These are phyloP conservation scores for Botrytis pseudocinerea DNA, from an alignment of 2,329 filamentous ascomycete species.

Conservation along the genomic window DNA sequence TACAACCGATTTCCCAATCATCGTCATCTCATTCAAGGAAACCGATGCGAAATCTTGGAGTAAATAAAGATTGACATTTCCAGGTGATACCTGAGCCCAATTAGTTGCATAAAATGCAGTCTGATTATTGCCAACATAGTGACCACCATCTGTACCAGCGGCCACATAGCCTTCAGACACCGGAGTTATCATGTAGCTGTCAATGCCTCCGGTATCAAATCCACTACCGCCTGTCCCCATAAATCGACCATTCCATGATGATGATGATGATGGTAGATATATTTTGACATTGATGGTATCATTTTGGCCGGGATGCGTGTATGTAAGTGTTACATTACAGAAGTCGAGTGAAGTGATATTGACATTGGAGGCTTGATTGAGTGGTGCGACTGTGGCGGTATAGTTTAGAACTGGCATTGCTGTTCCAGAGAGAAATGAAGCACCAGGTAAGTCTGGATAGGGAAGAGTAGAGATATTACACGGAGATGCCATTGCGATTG, in stretches of 20 bases:
- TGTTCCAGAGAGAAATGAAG: background rate
- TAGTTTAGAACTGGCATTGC: background rate
- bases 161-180: background rate
- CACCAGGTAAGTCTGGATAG: background rate
- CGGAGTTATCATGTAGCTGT: background rate
- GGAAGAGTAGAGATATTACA: background rate
- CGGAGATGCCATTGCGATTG: background rate
- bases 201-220: background rate
- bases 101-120: background rate
- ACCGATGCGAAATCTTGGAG: slow-evolving; percentile 44
- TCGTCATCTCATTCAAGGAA: slow-evolving; percentile 42
- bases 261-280: slow-evolving; percentile 31
- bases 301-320: slow-evolving; percentile 34
- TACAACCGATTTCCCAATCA: slow-evolving; percentile 41
- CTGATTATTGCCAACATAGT: background rate
- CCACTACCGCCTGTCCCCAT: slow-evolving; percentile 11
- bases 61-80: slow-evolving; percentile 31
- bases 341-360: slow-evolving; percentile 6
- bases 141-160: slow-evolving; percentile 17
- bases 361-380: background rate
- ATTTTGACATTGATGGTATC: slow-evolving; percentile 35
- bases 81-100: slow-evolving; percentile 24
- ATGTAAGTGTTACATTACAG: slow-evolving; percentile 25
- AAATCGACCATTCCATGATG: slow-evolving; percentile 20
- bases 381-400: background rate